Conservation (phyloP, 176 grass and related monocot genomes). For the Eragrostis nindensis region DNA sequence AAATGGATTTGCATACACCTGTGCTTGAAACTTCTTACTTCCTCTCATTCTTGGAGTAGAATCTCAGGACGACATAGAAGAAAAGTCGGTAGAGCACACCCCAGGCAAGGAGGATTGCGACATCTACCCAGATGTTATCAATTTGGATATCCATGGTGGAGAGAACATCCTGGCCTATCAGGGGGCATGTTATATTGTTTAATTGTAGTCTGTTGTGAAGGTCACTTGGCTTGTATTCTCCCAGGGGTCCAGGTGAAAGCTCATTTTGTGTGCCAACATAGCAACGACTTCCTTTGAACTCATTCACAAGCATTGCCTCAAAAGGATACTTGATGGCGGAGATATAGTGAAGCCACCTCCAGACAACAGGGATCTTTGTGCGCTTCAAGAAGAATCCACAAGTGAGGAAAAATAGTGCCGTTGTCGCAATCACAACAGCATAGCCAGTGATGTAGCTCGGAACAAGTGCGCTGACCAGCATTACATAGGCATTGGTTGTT, state of each 20-base stretch:
- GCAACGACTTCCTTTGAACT: slow-evolving; percentile 59
- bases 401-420: slow-evolving; percentile 68
- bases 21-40: slow-evolving; percentile 35
- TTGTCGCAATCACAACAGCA: slow-evolving; percentile 71
- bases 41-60: slow-evolving; percentile 88
- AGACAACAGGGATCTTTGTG: slow-evolving; percentile 57
- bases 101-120: slow-evolving; percentile 78
- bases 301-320: slow-evolving; percentile 75
- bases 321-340: slow-evolving; percentile 94
- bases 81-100: slow-evolving; percentile 78
- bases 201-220: slow-evolving; percentile 15
- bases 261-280: slow-evolving; percentile 46
- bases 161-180: slow-evolving; percentile 70
- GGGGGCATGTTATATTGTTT: slow-evolving; percentile 41
- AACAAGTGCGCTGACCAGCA: slow-evolving; percentile 78
- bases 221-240: slow-evolving; percentile 13
- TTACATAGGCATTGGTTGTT: slow-evolving; percentile 80
- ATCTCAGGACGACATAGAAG: slow-evolving; percentile 79
- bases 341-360: slow-evolving; percentile 88
- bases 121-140: slow-evolving; percentile 67
- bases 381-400: slow-evolving; percentile 86
- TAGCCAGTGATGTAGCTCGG: slow-evolving; percentile 76
- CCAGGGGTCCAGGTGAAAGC: slow-evolving; percentile 43
- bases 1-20: slow-evolving; percentile 11
- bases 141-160: slow-evolving; percentile 55